Percentiles rank a stretch among this genome's conserved stretches.
phyloP scores from a whole-genome alignment of 805 yeast species.

The Candida ipomoeae region DNA sequence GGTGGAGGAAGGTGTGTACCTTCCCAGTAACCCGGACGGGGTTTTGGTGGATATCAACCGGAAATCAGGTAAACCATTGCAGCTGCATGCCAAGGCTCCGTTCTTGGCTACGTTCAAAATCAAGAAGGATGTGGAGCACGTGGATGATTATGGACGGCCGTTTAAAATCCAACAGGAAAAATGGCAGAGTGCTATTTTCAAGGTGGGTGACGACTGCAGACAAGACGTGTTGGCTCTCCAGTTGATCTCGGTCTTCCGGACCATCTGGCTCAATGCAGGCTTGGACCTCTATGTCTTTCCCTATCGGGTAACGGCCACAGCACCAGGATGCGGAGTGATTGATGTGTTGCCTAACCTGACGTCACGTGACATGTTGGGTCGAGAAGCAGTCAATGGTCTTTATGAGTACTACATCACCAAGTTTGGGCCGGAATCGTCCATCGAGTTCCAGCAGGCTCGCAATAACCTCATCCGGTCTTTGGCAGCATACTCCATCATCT shows the following conservation, averaged over 20 bases:
- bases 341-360: conserved; percentile 95
- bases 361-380: conserved; percentile 96
- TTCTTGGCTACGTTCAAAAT: conserved; percentile 95
- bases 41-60: conserved; percentile 87
- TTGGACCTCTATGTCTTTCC: conserved; percentile 91
- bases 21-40: conserved; percentile 97
- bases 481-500: conserved; percentile 91
- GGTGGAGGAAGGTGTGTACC: conserved; percentile 77
- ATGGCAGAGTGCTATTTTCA: conserved; percentile 95
- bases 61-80: conserved; percentile 89
- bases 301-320: conserved; percentile 94
- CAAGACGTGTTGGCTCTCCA: conserved; percentile 95
- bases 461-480: conserved; percentile 89
- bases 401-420: conserved; percentile 88
- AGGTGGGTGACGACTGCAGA: conserved; percentile 98
- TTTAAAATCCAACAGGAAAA: conserved; percentile 47
- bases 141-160: conserved; percentile 36
- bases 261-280: conserved; percentile 85
- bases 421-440: conserved; percentile 90
- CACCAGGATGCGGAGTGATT: conserved; percentile 98
- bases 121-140: conserved; percentile 49
- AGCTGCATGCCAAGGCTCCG: conserved; percentile 98
- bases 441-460: conserved; percentile 86
- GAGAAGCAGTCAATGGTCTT: conserved; percentile 97
- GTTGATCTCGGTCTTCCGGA: conserved; percentile 82